These are phyloP conservation scores for Fusarium brevicatenulatum DNA, from an alignment of 2,329 filamentous ascomycete species.

Conservation along the genomic window DNA sequence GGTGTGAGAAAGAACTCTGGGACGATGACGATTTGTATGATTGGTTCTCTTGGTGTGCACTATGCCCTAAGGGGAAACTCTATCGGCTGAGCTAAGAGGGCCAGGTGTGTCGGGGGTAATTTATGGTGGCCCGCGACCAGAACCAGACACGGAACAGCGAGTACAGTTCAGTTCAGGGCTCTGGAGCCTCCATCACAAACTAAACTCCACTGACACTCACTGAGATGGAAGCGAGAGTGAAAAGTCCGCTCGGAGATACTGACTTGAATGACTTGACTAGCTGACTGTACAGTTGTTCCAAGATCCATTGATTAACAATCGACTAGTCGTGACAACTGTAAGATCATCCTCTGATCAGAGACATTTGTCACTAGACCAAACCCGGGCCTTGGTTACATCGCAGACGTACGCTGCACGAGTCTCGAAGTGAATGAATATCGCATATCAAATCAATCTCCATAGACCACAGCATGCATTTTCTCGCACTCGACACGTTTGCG, in stretches of 20 bases:
- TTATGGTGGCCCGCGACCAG: conserved; percentile 9
- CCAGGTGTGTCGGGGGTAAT: conserved; percentile 18
- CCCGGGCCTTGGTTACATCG: conserved; percentile 6
- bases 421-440: neutral
- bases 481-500: conserved; percentile 3
- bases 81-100: neutral
- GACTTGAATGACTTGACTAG: neutral
- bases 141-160: neutral
- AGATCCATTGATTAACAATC: neutral
- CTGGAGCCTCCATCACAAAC: neutral
- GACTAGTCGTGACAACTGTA: neutral
- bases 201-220: conserved; percentile 9
- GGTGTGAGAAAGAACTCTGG: neutral
- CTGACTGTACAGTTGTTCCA: conserved; percentile 5
- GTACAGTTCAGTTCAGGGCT: neutral
- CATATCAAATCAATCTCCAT: conserved; percentile 2
- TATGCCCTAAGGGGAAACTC: neutral
- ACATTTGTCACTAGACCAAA: neutral
- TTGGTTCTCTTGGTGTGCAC: neutral
- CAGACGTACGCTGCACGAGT: conserved; percentile 15
- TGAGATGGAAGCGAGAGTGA: conserved; percentile 7
- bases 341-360: neutral
- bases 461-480: neutral
- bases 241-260: conserved; percentile 17
- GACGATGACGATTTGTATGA: conserved; percentile 11